Conservation (phyloP, 2,329 filamentous ascomycete species). For the Grosmannia huntii region DNA sequence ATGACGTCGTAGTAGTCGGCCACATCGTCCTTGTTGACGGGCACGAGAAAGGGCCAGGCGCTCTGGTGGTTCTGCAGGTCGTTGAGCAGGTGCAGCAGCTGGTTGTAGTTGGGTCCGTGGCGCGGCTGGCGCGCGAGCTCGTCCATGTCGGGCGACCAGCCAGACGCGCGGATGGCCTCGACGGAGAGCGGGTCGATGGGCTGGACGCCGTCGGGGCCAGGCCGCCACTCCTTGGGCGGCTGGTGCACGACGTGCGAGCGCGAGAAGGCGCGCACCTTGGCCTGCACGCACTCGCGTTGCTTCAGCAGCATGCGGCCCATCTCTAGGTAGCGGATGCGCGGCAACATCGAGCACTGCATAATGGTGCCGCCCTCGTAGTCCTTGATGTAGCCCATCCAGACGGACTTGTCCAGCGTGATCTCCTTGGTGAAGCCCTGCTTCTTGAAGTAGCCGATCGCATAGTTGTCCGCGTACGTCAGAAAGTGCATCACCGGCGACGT, state of each 20-base stretch:
- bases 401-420: conserved; percentile 76
- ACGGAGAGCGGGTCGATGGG: conserved; percentile 79
- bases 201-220: conserved; percentile 37
- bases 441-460: conserved; percentile 97
- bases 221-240: conserved; percentile 77
- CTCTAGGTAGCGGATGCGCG: conserved; percentile 87
- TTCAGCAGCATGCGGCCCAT: conserved; percentile 88
- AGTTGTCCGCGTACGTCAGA: conserved; percentile 96
- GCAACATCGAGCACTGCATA: conserved; percentile 98
- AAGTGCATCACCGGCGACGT: conserved; percentile 98
- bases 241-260: conserved; percentile 79
- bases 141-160: conserved; percentile 97
- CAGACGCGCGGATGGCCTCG: conserved; percentile 76
- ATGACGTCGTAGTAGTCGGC: conserved; percentile 99
- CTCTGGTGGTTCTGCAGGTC: conserved; percentile 88
- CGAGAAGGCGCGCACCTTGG: conserved; percentile 86
- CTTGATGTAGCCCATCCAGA: conserved; percentile 99
- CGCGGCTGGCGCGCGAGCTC: conserved; percentile 87
- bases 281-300: conserved; percentile 89
- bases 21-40: conserved; percentile 91
- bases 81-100: conserved; percentile 82
- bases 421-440: conserved; percentile 99
- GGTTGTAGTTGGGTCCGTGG: conserved; percentile 92
- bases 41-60: conserved; percentile 88
- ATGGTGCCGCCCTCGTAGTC: conserved; percentile 98